A percentile compares a stretch with the other conserved stretches of the same genome.
These are phyloP conservation scores for Botryococcus braunii DNA, from an alignment of 163 green algal species.

Conservation along the genomic window DNA sequence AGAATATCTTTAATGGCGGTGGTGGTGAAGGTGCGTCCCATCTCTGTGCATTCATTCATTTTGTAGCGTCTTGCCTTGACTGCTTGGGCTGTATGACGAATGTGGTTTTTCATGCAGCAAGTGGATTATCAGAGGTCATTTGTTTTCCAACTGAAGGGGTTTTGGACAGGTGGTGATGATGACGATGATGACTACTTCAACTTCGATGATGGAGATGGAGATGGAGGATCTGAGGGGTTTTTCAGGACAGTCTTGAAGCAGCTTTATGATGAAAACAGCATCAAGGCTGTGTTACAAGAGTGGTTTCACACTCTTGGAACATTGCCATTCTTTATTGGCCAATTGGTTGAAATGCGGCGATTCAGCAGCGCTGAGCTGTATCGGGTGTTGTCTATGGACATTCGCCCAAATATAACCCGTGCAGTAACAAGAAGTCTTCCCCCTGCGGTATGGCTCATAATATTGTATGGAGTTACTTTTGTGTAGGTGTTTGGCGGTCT, in stretches of 20 bases:
- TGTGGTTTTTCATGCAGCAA: no score
- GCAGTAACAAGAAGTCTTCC: constrained; percentile 65
- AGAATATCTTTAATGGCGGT: constrained; percentile 81
- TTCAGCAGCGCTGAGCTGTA: constrained; percentile 83
- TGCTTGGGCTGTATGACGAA: no score
- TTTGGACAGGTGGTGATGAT: no score
- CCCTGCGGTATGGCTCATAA: constrained; percentile 26
- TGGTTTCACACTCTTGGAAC: constrained; percentile 86
- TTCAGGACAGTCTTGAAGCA: constrained; percentile 67
- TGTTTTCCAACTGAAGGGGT: no score
- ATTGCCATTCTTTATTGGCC: constrained; percentile 79
- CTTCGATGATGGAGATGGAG: constrained; percentile 51
- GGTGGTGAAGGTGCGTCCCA: no score
- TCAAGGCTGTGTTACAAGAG: constrained; percentile 79
- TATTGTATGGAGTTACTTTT: neutral
- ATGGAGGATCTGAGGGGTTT: constrained; percentile 67
- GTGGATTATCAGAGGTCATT: no score
- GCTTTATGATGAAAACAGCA: constrained; percentile 79
- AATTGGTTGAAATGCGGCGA: constrained; percentile 84
- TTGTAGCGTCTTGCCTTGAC: no score
- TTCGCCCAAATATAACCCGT: constrained; percentile 75
- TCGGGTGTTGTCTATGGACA: constrained; percentile 86
- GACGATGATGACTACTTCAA: constrained; percentile 81
- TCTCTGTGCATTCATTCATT: no score
- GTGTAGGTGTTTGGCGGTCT: no score